phyloP scores from a whole-genome alignment of 495 filamentous ascomycete species.

The Tuber indicum region DNA sequence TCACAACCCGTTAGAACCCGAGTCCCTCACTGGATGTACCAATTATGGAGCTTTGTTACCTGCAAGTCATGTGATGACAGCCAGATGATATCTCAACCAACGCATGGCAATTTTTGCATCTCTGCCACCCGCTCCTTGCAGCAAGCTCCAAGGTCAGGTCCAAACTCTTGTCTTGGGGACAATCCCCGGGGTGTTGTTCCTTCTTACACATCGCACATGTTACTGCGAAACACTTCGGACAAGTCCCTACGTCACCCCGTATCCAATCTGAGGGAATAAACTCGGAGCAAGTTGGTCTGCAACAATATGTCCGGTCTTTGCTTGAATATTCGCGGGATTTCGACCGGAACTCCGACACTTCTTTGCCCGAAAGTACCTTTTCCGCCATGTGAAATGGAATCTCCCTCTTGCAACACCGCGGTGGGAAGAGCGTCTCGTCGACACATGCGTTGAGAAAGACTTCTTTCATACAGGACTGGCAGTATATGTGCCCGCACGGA shows the following conservation, averaged over 20 bases:
- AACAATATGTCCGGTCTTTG: slow-evolving; percentile 47
- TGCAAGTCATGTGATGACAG: slow-evolving; percentile 49
- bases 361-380: slow-evolving; percentile 35
- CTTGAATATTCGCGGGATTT: slow-evolving; percentile 45
- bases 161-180: slow-evolving; percentile 45
- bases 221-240: slow-evolving; percentile 38
- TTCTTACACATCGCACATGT: slow-evolving; percentile 48
- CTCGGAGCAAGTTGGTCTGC: slow-evolving; percentile 41
- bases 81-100: slow-evolving; percentile 46
- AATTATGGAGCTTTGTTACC: slow-evolving; percentile 5
- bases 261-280: slow-evolving; percentile 44
- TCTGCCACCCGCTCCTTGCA: slow-evolving; percentile 46
- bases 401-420: slow-evolving; percentile 46
- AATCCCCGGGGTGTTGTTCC: slow-evolving; percentile 45
- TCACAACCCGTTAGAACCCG: not conserved
- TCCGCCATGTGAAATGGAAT: slow-evolving; percentile 42
- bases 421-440: slow-evolving; percentile 44
- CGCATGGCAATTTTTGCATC: slow-evolving; percentile 44
- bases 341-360: slow-evolving; percentile 39
- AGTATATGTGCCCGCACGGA: slow-evolving; percentile 30
- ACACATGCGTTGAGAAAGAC: slow-evolving; percentile 28
- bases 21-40: not conserved
- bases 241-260: slow-evolving; percentile 40
- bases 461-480: slow-evolving; percentile 25
- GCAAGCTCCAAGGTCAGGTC: slow-evolving; percentile 44